phyloP scores from a whole-genome alignment of 352 stramenopile genomes.

The Globisporangium alternatum region DNA sequence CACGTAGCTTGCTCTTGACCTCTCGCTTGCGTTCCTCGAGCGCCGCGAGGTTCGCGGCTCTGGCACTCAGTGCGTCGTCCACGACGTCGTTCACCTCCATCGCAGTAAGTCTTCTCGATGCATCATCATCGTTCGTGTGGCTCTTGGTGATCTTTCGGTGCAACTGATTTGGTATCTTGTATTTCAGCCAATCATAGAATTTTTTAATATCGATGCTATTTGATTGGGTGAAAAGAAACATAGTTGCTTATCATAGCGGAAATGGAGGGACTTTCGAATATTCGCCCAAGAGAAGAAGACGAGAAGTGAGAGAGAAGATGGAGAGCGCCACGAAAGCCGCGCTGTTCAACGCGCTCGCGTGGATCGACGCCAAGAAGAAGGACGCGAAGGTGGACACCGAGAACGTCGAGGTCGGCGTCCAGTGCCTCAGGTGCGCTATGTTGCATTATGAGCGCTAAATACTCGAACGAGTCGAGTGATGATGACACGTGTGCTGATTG shows the following conservation, averaged over 20 bases:
- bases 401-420: conserved; percentile 63
- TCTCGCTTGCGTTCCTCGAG: conserved; percentile 38
- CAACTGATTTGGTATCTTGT: neutral
- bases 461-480: neutral
- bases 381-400: conserved; percentile 47
- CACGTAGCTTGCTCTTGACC: conserved; percentile 35
- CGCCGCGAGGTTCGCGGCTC: conserved; percentile 24
- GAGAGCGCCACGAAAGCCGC: conserved; percentile 36
- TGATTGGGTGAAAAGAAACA: conserved; percentile 21
- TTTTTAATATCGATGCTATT: too few relatives aligned
- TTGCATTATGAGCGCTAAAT: neutral
- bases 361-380: conserved; percentile 65
- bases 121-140: neutral
- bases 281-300: conserved; percentile 7
- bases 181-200: conserved; percentile 10
- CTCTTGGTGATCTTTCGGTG: conserved; percentile 1
- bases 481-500: neutral
- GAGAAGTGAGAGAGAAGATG: conserved; percentile 12
- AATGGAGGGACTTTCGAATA: conserved; percentile 21
- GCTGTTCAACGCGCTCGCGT: conserved; percentile 76
- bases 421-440: conserved; percentile 43
- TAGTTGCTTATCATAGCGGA: neutral
- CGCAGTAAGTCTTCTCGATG: too few relatives aligned
- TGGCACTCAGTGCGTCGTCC: conserved; percentile 6
- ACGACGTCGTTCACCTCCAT: conserved; percentile 13